Conservation (phyloP, 1,139 yeast species). For the Pneumocystis canis region DNA sequence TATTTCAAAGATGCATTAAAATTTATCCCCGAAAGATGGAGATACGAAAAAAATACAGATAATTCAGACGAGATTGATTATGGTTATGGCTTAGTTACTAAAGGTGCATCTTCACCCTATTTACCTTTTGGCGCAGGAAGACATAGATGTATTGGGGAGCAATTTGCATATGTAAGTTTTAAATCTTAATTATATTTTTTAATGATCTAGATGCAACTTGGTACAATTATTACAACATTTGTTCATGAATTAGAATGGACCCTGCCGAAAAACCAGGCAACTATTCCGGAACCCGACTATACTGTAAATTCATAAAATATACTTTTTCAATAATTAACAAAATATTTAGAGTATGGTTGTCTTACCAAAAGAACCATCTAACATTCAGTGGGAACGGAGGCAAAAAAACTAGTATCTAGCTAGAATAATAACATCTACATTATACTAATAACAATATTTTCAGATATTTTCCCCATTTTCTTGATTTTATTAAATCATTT, state of each 20-base stretch:
- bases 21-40: constrained; percentile 84
- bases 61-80: constrained; percentile 45
- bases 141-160: constrained; percentile 98
- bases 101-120: constrained; percentile 91
- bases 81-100: constrained; percentile 89
- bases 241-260: constrained; percentile 70
- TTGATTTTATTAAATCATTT: not conserved
- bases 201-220: constrained; percentile 41
- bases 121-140: constrained; percentile 99
- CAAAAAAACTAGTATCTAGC: not conserved
- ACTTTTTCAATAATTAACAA: not conserved
- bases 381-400: not conserved
- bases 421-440: not conserved
- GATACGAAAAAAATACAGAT: constrained; percentile 27
- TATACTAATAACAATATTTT: not conserved
- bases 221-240: constrained; percentile 63
- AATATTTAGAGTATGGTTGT: not conserved
- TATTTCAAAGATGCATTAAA: constrained; percentile 60
- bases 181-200: not conserved
- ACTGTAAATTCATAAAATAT: constrained; percentile 17
- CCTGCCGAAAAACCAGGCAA: constrained; percentile 35
- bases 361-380: not conserved
- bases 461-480: not conserved
- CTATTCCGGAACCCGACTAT: constrained; percentile 68
- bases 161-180: constrained; percentile 64